phyloP scores from a whole-genome alignment of 441 rosid species.

The Pelargonium australe region DNA sequence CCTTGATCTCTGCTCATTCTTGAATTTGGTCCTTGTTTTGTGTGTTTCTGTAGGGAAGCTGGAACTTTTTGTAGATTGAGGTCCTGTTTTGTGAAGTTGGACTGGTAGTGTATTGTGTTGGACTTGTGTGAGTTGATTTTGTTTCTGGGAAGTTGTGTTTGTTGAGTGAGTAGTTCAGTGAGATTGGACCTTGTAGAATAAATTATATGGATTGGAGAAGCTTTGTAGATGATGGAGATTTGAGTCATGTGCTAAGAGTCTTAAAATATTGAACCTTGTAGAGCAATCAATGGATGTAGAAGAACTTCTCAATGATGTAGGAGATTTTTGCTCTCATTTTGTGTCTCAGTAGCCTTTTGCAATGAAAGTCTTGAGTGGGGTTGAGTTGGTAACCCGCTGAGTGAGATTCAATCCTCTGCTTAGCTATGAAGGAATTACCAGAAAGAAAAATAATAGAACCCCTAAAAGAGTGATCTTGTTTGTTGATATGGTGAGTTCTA shows the following conservation, averaged over 20 bases:
- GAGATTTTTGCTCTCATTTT: neutral
- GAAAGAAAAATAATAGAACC: neutral
- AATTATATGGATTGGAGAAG: neutral
- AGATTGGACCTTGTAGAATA: conserved; percentile 4
- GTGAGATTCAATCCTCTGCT: neutral
- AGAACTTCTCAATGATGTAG: neutral
- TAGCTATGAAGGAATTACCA: neutral
- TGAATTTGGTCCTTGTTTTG: neutral
- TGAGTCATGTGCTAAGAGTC: neutral
- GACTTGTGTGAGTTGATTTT: neutral
- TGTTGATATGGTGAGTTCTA: too few relatives aligned
- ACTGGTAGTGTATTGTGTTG: too few relatives aligned
- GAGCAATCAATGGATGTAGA: neutral
- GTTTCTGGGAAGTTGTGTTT: neutral
- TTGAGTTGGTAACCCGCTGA: neutral
- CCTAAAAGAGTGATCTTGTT: neutral
- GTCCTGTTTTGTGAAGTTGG: neutral
- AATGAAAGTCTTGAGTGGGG: neutral
- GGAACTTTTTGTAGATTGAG: neutral
- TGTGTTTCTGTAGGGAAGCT: neutral
- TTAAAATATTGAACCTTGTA: neutral
- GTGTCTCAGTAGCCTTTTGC: neutral
- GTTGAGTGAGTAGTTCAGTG: neutral
- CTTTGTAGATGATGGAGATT: neutral
- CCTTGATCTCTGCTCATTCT: too few relatives aligned